Evolutionary conservation across 1,284 basidiomycete genomes (phyloP), one percentile per base, ranked within the genome.

Genomic region (Xerocomus amazonicus): DNA sequence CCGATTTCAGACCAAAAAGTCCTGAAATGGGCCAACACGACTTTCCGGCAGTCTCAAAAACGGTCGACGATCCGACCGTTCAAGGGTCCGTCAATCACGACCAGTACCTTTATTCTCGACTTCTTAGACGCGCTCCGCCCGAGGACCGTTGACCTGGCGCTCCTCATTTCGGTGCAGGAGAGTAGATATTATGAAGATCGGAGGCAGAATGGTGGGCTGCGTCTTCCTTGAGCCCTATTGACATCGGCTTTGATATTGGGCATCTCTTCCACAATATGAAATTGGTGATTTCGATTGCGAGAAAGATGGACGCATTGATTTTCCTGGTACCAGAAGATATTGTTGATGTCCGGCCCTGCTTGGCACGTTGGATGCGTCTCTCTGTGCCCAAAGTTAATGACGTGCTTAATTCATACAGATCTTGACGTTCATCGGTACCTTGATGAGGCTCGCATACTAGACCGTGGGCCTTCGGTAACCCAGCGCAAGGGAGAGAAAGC

Each of bases 321-420:
- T 98, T 98, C 80, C 75, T 99, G 53, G 97, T 99, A 0, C 94
- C 96, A 1, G 97, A 99, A 70, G 95, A 94, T 71, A 92, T 94
- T 60, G 90, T 94, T 32, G 92, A 94, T 66, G 79, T 94, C 53
- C 82, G 92, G 46, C 81, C 90, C 31, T 82, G 89, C 56, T 75
- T 94, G 67, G 91, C 93, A 63, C 50, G 82, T 76, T 36, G 23
- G 29, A 32, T 14, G 16, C 14, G 14, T 40, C 4, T 12, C 14
- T 39, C 23, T 3, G 27, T 6, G n/a, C 39, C 19, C 19, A 23
- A 23, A 23, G 19, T 23, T 23, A 4, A 23, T 4, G 19, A 23
- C 19, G 19, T 23, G 4, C 19, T 23, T 23, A 4, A 4, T 23
- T 23, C 19, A 23, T 23, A 4, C 56, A 87, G 84, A 83, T 87